These are phyloP conservation scores for Coemansia furcata DNA, from an alignment of 192 early-diverging fungal genomes.

Conservation along the genomic window DNA sequence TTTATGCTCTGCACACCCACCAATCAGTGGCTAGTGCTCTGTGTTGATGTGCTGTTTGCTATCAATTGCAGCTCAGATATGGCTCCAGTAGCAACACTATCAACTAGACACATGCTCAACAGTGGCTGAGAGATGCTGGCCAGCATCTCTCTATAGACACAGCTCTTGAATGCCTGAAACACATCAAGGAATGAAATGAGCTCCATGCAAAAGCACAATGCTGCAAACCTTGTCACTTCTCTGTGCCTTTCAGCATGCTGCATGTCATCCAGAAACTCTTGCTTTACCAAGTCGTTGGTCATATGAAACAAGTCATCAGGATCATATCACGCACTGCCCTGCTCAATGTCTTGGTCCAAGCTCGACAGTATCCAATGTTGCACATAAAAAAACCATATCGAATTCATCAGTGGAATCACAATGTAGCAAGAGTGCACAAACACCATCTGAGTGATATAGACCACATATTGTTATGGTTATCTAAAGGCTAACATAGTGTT, in stretches of 20 bases:
- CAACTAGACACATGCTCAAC: not conserved
- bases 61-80: not conserved
- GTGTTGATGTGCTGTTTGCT: not conserved
- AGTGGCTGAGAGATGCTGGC: not conserved
- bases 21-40: not conserved
- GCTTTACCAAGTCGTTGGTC: not conserved
- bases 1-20: too few species aligned
- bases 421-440: conserved; percentile 20
- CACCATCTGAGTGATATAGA: conserved; percentile 21
- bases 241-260: conserved; percentile 18
- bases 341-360: not conserved
- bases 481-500: too few species aligned
- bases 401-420: conserved; percentile 15
- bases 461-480: not conserved
- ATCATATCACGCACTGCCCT: not conserved
- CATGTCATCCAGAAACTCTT: conserved; percentile 21
- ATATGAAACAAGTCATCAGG: not conserved
- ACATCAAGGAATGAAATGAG: conserved; percentile 40
- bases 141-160: conserved; percentile 11
- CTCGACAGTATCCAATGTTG: not conserved
- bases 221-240: conserved; percentile 18
- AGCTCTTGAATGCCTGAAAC: conserved; percentile 32
- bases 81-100: not conserved
- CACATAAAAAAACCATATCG: conserved; percentile 11
- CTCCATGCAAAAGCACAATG: conserved; percentile 33